A percentile compares a stretch with the other conserved stretches of the same genome.
These are phyloP conservation scores for Teratosphaeria epicoccoides DNA, from an alignment of 2,329 filamentous ascomycete species.

Conservation along the genomic window DNA sequence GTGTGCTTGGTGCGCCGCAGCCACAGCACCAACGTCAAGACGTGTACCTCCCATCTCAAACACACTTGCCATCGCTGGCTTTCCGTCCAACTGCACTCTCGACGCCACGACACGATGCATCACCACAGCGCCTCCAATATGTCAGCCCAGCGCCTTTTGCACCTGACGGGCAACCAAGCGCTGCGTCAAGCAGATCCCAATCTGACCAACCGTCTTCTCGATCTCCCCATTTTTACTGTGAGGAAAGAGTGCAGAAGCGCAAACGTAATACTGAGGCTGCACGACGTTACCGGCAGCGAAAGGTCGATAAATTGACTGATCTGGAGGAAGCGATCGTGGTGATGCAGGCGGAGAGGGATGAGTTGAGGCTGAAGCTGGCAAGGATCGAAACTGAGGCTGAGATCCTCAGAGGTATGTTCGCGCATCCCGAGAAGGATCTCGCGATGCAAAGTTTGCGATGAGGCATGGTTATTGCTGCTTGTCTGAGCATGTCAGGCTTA, in stretches of 20 bases:
- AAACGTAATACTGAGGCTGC: slow-evolving; percentile 62
- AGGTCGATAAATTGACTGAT: slow-evolving; percentile 53
- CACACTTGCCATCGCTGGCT: neutral
- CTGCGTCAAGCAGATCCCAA: neutral
- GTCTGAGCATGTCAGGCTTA: too few relatives aligned
- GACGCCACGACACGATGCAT: neutral
- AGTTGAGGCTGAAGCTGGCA: slow-evolving; percentile 51
- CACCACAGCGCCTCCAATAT: neutral
- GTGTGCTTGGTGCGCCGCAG: neutral
- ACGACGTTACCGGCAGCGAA: slow-evolving; percentile 59
- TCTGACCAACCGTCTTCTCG: neutral
- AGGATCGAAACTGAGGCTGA: slow-evolving; percentile 55
- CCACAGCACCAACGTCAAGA: neutral
- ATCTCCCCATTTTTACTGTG: neutral
- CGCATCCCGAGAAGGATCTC: slow-evolving; percentile 1
- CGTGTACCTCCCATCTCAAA: neutral
- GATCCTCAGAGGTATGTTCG: slow-evolving; percentile 34
- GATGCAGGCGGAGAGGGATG: slow-evolving; percentile 52
- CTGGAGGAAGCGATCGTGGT: slow-evolving; percentile 51
- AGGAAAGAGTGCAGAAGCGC: slow-evolving; percentile 40
- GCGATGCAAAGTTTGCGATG: neutral
- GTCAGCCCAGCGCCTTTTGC: neutral
- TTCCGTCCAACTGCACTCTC: neutral
- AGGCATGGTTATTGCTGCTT: too few relatives aligned
- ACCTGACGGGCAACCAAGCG: neutral